These are phyloP conservation scores for Malus hybrid DNA, from an alignment of 331 rosid species.

Conservation along the genomic window DNA sequence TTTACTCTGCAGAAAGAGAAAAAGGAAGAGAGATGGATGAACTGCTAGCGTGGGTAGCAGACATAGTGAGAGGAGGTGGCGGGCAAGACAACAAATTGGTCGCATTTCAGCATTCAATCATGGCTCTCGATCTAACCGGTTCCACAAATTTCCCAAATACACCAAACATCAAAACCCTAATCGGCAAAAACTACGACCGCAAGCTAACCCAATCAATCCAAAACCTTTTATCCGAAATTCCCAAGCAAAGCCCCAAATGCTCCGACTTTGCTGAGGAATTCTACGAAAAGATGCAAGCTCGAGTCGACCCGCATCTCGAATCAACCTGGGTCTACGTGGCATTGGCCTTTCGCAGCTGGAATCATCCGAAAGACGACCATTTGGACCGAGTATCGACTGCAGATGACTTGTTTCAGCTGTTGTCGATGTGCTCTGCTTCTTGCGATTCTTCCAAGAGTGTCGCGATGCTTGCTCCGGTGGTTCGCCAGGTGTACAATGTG, in stretches of 20 bases:
- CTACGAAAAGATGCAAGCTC: constrained; percentile 46
- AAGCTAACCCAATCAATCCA: constrained; percentile 43
- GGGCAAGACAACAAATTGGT: background rate
- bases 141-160: constrained; percentile 10
- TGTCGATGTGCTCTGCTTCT: constrained; percentile 47
- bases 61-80: too few species aligned
- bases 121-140: constrained; percentile 23
- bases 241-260: constrained; percentile 18
- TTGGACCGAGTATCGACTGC: constrained; percentile 44
- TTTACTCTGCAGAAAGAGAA: too few species aligned
- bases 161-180: constrained; percentile 9
- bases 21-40: too few species aligned
- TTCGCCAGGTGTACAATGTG: constrained; percentile 32
- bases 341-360: constrained; percentile 28
- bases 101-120: constrained; percentile 4
- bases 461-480: constrained; percentile 60
- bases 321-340: constrained; percentile 72
- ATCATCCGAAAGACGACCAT: constrained; percentile 28
- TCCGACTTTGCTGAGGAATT: constrained; percentile 28
- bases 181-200: constrained; percentile 33
- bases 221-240: constrained; percentile 35
- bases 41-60: too few species aligned
- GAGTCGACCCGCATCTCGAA: constrained; percentile 60
- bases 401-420: constrained; percentile 42
- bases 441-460: constrained; percentile 44